Base-by-base conservation (phyloP, 768 basidiomycete species). In the Thelephora aurantiotincta region DNA sequence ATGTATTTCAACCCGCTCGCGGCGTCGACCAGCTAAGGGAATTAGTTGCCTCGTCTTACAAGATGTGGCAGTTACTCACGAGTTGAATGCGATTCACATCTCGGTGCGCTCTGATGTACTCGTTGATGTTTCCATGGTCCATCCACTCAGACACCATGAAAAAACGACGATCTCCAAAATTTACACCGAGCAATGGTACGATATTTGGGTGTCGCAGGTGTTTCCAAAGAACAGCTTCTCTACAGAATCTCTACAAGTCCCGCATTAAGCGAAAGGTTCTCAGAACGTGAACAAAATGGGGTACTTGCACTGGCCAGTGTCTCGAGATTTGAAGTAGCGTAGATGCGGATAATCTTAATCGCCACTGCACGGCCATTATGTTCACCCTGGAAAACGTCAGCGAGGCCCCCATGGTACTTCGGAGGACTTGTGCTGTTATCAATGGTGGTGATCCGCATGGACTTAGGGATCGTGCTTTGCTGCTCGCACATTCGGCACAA, bases 111-210 rank as follows among this genome's bases (percentile, higher is more conserved):
- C 44, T 23, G 4, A 49, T 44, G 33, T 34, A 45, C 5, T 49
- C 43, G 13, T 14, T 43, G 14, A 49, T 45, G 19, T 49, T 49
- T 7, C 48, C 48, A 5, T 26, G 44, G 19, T 49, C 48, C 13
- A 42, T 33, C 48, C 48, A 49, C 14, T 43, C 43, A 13, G 45
- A 46, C 5, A 49, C 48, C 20, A 49, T 45, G 19, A 26, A 42
- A 14, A 45, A 13, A 5, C 35, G 11, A 5, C n/a, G 45, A 2
- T 18, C 7, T 42, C 44, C 23, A 3, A 14, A 14, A 23, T 19
- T 19, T 6, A 49, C 48, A 18, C 43, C 48, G 30, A 44, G 18
- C 5, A 49, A 45, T 14, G 44, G 44, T 3, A 45, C 6, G 13
- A 49, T 43, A 20, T 49, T 5, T 5, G 9, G 13, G 33, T 45